phyloP scores from a whole-genome alignment of 192 early-diverging fungal species.

The Ambispora gerdemannii region DNA sequence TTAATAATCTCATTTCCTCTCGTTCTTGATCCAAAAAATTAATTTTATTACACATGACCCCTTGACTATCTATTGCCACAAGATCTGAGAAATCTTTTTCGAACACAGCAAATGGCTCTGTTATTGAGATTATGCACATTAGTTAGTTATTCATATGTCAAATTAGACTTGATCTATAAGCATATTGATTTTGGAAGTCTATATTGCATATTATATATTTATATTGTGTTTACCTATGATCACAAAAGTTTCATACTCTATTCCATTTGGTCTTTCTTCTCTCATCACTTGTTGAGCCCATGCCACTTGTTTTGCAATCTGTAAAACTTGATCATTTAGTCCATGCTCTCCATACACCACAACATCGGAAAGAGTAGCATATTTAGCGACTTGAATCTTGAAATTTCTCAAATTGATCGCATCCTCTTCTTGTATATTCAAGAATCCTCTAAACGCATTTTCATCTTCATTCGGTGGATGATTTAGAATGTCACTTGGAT shows the following conservation, averaged over 20 bases:
- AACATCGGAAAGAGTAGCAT: constrained; percentile 49
- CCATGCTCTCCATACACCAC: constrained; percentile 46
- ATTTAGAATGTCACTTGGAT: constrained; percentile 47
- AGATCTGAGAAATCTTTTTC: constrained; percentile 43
- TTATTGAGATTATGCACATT: no score
- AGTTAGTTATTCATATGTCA: no score
- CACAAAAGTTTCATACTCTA: constrained; percentile 44
- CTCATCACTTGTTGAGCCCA: constrained; percentile 42
- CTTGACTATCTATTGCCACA: constrained; percentile 36
- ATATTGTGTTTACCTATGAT: constrained; percentile 40
- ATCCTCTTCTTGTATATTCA: constrained; percentile 33
- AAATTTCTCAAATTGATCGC: constrained; percentile 58
- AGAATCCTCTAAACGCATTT: constrained; percentile 24
- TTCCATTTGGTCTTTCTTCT: constrained; percentile 29
- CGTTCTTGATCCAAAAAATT: constrained; percentile 51
- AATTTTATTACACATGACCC: constrained; percentile 40
- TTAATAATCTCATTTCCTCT: constrained; percentile 50
- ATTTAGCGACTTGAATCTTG: constrained; percentile 49
- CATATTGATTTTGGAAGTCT: no score
- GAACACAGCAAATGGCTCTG: constrained; percentile 45
- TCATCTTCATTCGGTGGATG: background rate
- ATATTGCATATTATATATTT: background rate
- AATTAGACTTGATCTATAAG: no score
- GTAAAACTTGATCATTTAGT: constrained; percentile 27
- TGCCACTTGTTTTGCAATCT: constrained; percentile 42